A percentile compares a stretch with the other conserved stretches of the same genome.
phyloP scores from a whole-genome alignment of 2,329 filamentous ascomycete genomes.

The Fusarium sp. region DNA sequence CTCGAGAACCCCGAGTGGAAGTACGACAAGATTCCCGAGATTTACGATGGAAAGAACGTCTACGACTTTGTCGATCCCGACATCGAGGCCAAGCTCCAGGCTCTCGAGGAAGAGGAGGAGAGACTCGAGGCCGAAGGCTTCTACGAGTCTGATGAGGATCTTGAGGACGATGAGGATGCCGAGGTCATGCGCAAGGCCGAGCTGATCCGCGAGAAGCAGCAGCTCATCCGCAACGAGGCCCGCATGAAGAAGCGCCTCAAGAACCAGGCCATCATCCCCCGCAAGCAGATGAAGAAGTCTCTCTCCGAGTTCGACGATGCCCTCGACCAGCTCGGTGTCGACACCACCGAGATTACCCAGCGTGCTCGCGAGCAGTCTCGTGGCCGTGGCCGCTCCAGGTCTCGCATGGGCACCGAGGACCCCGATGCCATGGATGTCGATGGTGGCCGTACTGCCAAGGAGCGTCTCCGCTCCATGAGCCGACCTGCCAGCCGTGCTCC shows the following conservation, averaged over 20 bases:
- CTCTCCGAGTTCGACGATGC: slow-evolving; percentile 88
- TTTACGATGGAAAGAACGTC: slow-evolving; percentile 95
- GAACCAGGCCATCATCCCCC: slow-evolving; percentile 94
- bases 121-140: slow-evolving; percentile 90
- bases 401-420: slow-evolving; percentile 71
- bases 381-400: slow-evolving; percentile 76
- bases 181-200: slow-evolving; percentile 93
- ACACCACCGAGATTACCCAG: slow-evolving; percentile 78
- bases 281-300: slow-evolving; percentile 82
- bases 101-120: slow-evolving; percentile 95
- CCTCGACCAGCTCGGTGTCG: slow-evolving; percentile 86
- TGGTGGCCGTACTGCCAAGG: slow-evolving; percentile 54
- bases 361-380: slow-evolving; percentile 75
- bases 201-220: slow-evolving; percentile 93
- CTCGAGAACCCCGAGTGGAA: slow-evolving; percentile 94
- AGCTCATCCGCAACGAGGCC: slow-evolving; percentile 91
- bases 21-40: slow-evolving; percentile 93
- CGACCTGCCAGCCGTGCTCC: slow-evolving; percentile 75
- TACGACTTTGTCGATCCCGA: slow-evolving; percentile 98
- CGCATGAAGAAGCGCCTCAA: slow-evolving; percentile 97
- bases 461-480: slow-evolving; percentile 78
- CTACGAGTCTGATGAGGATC: slow-evolving; percentile 85
- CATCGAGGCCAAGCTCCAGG: slow-evolving; percentile 91
- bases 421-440: slow-evolving; percentile 82
- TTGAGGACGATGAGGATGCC: slow-evolving; percentile 89